Evolutionary conservation across 1,284 basidiomycete species (phyloP).

Genomic region (Lignosus rhinocerotis): DNA sequence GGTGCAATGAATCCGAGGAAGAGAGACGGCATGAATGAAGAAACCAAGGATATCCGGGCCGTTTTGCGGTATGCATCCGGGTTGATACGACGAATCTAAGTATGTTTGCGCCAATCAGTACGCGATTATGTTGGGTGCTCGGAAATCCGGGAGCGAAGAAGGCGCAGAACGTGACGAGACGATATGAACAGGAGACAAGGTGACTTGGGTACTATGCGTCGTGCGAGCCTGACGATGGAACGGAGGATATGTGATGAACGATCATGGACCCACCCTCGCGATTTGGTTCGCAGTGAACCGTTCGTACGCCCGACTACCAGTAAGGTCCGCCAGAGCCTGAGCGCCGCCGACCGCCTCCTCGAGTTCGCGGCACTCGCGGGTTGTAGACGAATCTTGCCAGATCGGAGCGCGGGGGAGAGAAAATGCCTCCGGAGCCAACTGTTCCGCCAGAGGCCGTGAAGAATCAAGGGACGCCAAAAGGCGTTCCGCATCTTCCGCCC

Average conservation of each 20-base stretch:
- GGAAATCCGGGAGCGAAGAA: neutral
- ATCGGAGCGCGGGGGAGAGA: constrained; percentile 76
- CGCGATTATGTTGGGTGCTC: neutral
- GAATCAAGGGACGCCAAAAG: constrained; percentile 60
- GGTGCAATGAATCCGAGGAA: constrained; percentile 70
- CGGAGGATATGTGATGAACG: neutral
- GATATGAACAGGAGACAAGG: no score
- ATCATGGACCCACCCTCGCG: constrained; percentile 51
- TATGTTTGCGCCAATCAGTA: constrained; percentile 3
- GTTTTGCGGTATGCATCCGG: constrained; percentile 69
- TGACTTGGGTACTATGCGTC: no score
- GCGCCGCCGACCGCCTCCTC: constrained; percentile 71
- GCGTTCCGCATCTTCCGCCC: constrained; percentile 60
- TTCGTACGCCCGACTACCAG: constrained; percentile 85
- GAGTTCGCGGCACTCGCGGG: constrained; percentile 68
- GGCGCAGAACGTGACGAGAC: neutral
- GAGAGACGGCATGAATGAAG: constrained; percentile 82
- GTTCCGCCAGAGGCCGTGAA: constrained; percentile 48
- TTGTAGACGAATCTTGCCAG: constrained; percentile 92
- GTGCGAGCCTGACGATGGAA: neutral
- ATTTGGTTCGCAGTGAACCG: constrained; percentile 90
- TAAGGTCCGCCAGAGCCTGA: constrained; percentile 69
- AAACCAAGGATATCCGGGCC: constrained; percentile 76
- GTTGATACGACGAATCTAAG: constrained; percentile 57
- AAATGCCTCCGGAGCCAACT: constrained; percentile 66